Percentiles rank a stretch among this genome's conserved stretches.
Conservation (phyloP, 2,329 filamentous ascomycete species). For the Alternaria brassicae region DNA sequence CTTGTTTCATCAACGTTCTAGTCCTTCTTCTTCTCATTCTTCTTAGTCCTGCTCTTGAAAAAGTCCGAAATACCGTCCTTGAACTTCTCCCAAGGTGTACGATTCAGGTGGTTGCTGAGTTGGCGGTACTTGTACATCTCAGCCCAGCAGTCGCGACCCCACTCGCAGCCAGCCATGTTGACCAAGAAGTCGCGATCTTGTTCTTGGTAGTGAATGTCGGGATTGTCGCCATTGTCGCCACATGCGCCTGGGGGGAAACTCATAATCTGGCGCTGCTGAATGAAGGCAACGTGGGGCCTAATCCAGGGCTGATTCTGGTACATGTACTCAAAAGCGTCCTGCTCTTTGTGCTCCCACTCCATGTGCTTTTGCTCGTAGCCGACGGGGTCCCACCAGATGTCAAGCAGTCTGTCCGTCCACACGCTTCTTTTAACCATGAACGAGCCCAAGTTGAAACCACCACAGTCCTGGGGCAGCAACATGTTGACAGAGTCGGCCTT, state of each 20-base stretch:
- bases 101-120: slow-evolving; percentile 88
- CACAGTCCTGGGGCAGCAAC: slow-evolving; percentile 89
- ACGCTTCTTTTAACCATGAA: slow-evolving; percentile 87
- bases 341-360: slow-evolving; percentile 99
- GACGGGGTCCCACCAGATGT: slow-evolving; percentile 98
- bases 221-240: slow-evolving; percentile 75
- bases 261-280: slow-evolving; percentile 91
- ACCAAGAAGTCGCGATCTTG: slow-evolving; percentile 90
- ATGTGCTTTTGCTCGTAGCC: slow-evolving; percentile 98
- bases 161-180: slow-evolving; percentile 98
- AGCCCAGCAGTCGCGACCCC: slow-evolving; percentile 95
- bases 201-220: slow-evolving; percentile 83
- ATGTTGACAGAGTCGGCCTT: slow-evolving; percentile 82
- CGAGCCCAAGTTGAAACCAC: slow-evolving; percentile 94
- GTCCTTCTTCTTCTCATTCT: slow-evolving; percentile 29
- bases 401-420: slow-evolving; percentile 90
- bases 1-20: slow-evolving; percentile 1
- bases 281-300: slow-evolving; percentile 83
- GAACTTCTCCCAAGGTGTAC: slow-evolving; percentile 77
- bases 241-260: slow-evolving; percentile 92
- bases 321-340: slow-evolving; percentile 91
- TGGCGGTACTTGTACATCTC: slow-evolving; percentile 97
- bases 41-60: slow-evolving; percentile 41
- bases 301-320: slow-evolving; percentile 94
- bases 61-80: slow-evolving; percentile 56